These are phyloP conservation scores for Cyberlindnera sargentensis DNA, from an alignment of 805 yeast species.

Conservation along the genomic window DNA sequence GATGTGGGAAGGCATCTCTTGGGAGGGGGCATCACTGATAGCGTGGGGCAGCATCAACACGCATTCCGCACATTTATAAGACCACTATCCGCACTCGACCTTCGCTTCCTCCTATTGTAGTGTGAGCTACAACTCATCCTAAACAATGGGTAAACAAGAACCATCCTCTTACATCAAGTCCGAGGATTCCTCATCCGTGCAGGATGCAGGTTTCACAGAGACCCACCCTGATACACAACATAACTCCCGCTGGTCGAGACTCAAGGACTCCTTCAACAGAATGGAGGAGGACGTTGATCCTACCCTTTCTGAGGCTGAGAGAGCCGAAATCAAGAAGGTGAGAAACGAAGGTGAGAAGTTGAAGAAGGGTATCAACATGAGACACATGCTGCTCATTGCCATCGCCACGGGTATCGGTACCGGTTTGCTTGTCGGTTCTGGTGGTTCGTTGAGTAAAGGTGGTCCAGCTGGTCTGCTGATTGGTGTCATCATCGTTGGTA, in stretches of 20 bases:
- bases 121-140: not conserved
- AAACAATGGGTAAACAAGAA: slow-evolving; percentile 7
- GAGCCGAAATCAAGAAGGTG: slow-evolving; percentile 17
- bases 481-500: slow-evolving; percentile 44
- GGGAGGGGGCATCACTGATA: no score
- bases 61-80: no score
- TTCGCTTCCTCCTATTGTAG: no score
- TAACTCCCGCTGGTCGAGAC: slow-evolving; percentile 17
- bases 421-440: slow-evolving; percentile 73
- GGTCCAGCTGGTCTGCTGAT: slow-evolving; percentile 43
- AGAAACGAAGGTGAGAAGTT: slow-evolving; percentile 31
- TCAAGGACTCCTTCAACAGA: slow-evolving; percentile 17
- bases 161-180: slow-evolving; percentile 10
- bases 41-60: no score
- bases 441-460: slow-evolving; percentile 50
- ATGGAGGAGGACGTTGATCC: slow-evolving; percentile 31
- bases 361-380: slow-evolving; percentile 32
- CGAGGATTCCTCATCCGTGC: slow-evolving; percentile 16
- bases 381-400: slow-evolving; percentile 77
- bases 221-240: slow-evolving; percentile 4
- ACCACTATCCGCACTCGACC: no score
- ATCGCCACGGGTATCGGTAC: slow-evolving; percentile 81
- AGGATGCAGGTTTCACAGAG: slow-evolving; percentile 17
- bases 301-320: slow-evolving; percentile 35
- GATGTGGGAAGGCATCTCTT: no score